Evolutionary conservation across 805 yeast genomes (phyloP), one percentile per base, ranked within the genome.

Genomic region (Nematodospora valgi): DNA sequence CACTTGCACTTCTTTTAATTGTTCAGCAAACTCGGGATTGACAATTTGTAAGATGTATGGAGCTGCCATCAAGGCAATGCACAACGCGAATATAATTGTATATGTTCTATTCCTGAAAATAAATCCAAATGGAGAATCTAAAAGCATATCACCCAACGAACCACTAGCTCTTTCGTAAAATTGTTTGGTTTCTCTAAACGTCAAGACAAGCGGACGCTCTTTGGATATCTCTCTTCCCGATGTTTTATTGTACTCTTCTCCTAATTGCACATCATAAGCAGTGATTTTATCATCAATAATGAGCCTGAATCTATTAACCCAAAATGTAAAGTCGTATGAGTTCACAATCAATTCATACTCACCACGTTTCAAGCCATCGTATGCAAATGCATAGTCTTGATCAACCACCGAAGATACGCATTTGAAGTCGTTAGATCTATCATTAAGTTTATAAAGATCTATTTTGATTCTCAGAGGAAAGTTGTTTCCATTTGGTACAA

Each of bases 81-180:
- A 43, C 4, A 56, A 40, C 9, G 45, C 35, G 35, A 67, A 65
- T 27, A 64, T 39, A 9, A 59, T 44, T 6, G 71, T 61, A 46
- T 61, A 65, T n/a, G 50, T 25, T 20, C 40, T 50, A 46, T 57
- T 68, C 32, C 48, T 52, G 46, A 68, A 66, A 10, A 68, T 61
- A 39, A 58, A 53, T 6, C 73, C 73, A 24, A 68, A 50, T 4
- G 73, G 73, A 46, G 70, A 58, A 38, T 50, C 52, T 57, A 59
- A 41, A 7, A 67, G 25, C 59, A 66, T 51, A 27, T 55, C 64
- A 2, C 39, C 27, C 14, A 67, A 30, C 11, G 60, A 53, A 11
- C 62, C 56, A 36, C 40, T 54, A 4, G 61, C 43, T 14, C 36
- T 39, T 40, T 64, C 67, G 41, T 67, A 67, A 44, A 56, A 67